Percentiles rank a stretch among this genome's conserved stretches.
phyloP scores from a whole-genome alignment of 176 grass and related monocot species.

The Chloris gayana region DNA sequence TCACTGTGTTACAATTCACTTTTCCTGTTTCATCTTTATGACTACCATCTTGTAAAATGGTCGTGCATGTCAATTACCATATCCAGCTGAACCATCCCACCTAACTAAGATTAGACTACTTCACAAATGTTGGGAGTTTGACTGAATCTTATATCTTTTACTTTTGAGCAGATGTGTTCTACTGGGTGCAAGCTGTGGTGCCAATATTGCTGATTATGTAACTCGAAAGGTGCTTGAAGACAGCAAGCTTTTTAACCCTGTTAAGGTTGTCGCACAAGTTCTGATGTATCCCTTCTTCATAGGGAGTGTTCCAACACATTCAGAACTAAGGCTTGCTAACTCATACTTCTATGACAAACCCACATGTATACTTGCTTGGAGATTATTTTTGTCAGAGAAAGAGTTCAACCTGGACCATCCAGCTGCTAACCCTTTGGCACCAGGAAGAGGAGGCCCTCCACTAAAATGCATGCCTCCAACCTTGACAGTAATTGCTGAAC shows the following conservation, averaged over 20 bases:
- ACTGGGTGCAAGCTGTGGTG: slow-evolving; percentile 85
- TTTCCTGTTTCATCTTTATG: background rate
- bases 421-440: slow-evolving; percentile 70
- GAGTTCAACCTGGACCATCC: slow-evolving; percentile 85
- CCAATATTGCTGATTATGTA: slow-evolving; percentile 86
- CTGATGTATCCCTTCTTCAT: slow-evolving; percentile 98
- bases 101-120: slow-evolving; percentile 14
- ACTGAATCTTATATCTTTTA: slow-evolving; percentile 4
- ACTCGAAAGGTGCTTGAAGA: slow-evolving; percentile 67
- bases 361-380: slow-evolving; percentile 87
- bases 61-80: slow-evolving; percentile 1
- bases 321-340: slow-evolving; percentile 90
- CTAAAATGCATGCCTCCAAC: slow-evolving; percentile 87
- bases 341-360: slow-evolving; percentile 94
- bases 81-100: slow-evolving; percentile 11
- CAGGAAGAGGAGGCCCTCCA: slow-evolving; percentile 57
- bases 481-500: slow-evolving; percentile 82
- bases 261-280: slow-evolving; percentile 91
- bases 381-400: slow-evolving; percentile 75
- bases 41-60: slow-evolving; percentile 3
- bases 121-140: slow-evolving; percentile 4
- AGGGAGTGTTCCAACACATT: slow-evolving; percentile 78
- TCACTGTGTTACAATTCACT: background rate
- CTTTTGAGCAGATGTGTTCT: slow-evolving; percentile 77
- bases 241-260: slow-evolving; percentile 64